Percentiles rank a stretch among this genome's conserved stretches.
Evolutionary conservation across 192 early-diverging fungal species (phyloP).

Genomic region (Coemansia sp.): DNA sequence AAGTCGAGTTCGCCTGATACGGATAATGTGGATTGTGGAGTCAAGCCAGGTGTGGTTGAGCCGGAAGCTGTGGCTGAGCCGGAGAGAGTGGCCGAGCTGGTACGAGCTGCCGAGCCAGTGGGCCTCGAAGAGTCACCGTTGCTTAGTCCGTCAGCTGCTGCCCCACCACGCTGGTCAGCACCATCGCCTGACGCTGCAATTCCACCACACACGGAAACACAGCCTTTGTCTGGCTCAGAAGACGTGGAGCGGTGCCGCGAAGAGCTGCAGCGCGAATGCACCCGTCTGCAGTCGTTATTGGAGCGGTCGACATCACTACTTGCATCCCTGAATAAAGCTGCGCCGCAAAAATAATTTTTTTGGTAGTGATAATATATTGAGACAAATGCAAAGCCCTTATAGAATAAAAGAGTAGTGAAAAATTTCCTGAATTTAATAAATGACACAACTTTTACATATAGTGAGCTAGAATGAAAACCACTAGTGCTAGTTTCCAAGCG

Average conservation of each 20-base stretch:
- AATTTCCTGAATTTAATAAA: too few species aligned
- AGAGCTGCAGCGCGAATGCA: constrained; percentile 46
- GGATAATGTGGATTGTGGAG: neutral
- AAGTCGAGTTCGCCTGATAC: neutral
- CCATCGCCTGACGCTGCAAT: neutral
- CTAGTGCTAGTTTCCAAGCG: too few species aligned
- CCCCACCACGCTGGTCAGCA: constrained; percentile 15
- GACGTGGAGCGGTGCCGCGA: constrained; percentile 38
- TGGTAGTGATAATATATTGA: too few species aligned
- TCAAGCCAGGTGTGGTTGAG: neutral
- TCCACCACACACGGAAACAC: neutral
- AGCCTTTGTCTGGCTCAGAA: constrained; percentile 10
- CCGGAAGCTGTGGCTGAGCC: neutral
- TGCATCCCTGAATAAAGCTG: constrained; percentile 29
- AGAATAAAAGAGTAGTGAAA: too few species aligned
- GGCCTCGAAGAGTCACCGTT: constrained; percentile 3
- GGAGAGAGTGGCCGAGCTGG: too few species aligned
- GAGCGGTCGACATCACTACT: constrained; percentile 41
- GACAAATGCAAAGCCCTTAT: too few species aligned
- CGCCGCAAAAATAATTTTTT: neutral
- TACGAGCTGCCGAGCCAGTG: neutral
- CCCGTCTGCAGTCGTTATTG: constrained; percentile 33
- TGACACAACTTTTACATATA: too few species aligned
- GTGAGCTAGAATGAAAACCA: too few species aligned
- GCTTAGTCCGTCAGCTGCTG: neutral